Conservation (phyloP, 1,284 basidiomycete genomes). For the Ustilago sp. region DNA sequence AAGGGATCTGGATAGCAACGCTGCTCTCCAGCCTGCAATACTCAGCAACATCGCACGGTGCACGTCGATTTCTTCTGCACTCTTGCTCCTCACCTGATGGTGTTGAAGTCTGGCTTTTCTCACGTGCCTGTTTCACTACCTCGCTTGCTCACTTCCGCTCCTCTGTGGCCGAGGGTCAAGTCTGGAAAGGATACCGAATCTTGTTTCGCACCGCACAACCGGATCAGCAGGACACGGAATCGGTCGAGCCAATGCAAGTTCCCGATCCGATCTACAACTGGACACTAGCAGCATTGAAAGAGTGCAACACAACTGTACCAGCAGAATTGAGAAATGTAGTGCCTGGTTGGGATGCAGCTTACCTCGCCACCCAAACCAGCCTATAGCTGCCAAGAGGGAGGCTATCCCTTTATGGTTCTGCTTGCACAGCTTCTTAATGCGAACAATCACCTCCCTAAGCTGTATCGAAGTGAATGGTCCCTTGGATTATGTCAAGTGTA, state of each 20-base stretch:
- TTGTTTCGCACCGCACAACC: slow-evolving; percentile 11
- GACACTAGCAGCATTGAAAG: neutral
- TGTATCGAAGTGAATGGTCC: too few species aligned
- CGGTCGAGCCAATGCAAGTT: slow-evolving; percentile 12
- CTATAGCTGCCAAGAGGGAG: too few species aligned
- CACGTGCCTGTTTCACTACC: slow-evolving; percentile 25
- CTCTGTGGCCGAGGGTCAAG: neutral
- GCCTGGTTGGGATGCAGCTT: slow-evolving; percentile 15
- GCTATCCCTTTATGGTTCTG: too few species aligned
- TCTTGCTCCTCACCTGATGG: neutral
- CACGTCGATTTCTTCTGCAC: slow-evolving; percentile 23
- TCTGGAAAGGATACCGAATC: slow-evolving; percentile 22
- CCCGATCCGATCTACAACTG: slow-evolving; percentile 3
- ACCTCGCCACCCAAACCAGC: neutral
- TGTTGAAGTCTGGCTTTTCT: slow-evolving; percentile 32
- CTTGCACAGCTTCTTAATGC: too few species aligned
- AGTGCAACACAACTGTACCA: slow-evolving; percentile 11
- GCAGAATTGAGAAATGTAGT: slow-evolving; percentile 8
- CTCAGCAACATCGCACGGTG: slow-evolving; percentile 26
- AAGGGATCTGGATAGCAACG: slow-evolving; percentile 6
- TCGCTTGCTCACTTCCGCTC: slow-evolving; percentile 5
- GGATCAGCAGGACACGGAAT: neutral
- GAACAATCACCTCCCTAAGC: too few species aligned
- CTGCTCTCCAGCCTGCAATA: slow-evolving; percentile 19
- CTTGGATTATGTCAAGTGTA: too few species aligned